phyloP scores from a whole-genome alignment of 306 rosid species.

The Corylus heterophylla region DNA sequence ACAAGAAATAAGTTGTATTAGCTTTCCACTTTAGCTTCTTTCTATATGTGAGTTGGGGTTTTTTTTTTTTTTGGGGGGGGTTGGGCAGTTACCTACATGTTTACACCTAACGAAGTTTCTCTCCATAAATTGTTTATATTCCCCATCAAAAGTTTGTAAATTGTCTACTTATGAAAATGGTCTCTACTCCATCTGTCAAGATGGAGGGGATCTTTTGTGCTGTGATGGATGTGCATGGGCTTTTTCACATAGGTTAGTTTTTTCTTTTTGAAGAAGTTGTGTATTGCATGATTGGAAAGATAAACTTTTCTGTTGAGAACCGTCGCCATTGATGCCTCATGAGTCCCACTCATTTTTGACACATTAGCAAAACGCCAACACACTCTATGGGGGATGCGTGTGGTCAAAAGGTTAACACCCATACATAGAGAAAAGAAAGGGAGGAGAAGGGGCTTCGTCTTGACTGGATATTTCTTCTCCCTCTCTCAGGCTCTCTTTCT shows the following conservation, averaged over 20 bases:
- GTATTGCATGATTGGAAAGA: too few species aligned
- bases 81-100: conserved; percentile 53
- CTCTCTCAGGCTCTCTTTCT: too few species aligned
- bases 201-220: conserved; percentile 72
- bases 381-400: too few species aligned
- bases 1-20: background rate
- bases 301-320: too few species aligned
- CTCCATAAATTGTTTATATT: conserved; percentile 71
- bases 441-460: too few species aligned
- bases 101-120: conserved; percentile 61
- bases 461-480: too few species aligned
- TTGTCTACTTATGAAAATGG: conserved; percentile 60
- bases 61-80: background rate
- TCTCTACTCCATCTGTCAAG: conserved; percentile 76
- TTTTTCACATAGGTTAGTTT: conserved; percentile 59
- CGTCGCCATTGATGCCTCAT: too few species aligned
- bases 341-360: too few species aligned
- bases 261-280: background rate
- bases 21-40: too few species aligned
- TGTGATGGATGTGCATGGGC: conserved; percentile 8
- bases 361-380: too few species aligned
- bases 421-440: too few species aligned
- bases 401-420: too few species aligned
- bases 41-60: background rate
- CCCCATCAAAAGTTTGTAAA: conserved; percentile 58